Evolutionary conservation across 305 asterid genomes (phyloP).

Genomic region (Fraxinus angustifolia): DNA sequence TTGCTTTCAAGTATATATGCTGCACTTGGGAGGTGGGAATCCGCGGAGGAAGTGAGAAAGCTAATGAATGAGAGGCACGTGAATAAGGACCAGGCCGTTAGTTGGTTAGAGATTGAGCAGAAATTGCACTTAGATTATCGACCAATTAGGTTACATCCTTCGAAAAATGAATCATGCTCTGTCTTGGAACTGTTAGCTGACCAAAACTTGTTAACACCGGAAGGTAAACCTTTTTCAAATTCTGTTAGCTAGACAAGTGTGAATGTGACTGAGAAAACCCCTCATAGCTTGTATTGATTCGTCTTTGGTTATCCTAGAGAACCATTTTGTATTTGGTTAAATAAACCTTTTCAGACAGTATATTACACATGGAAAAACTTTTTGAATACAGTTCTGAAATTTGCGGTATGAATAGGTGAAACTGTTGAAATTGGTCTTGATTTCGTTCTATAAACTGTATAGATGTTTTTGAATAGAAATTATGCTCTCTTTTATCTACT

Average conservation of each 20-base stretch:
- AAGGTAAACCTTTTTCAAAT: slow-evolving; percentile 22
- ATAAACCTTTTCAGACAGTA: not conserved
- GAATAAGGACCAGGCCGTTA: slow-evolving; percentile 35
- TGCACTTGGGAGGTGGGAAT: slow-evolving; percentile 43
- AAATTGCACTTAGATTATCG: slow-evolving; percentile 30
- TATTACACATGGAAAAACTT: not conserved
- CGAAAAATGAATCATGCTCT: slow-evolving; percentile 24
- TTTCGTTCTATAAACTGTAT: not conserved
- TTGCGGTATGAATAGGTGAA: not conserved
- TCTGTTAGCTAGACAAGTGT: slow-evolving; percentile 7
- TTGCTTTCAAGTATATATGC: slow-evolving; percentile 37
- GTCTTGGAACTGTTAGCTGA: slow-evolving; percentile 40
- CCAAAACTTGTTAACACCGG: slow-evolving; percentile 21
- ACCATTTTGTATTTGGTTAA: not conserved
- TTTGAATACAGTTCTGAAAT: not conserved
- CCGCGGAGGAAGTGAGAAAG: slow-evolving; percentile 45
- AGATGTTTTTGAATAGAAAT: not conserved
- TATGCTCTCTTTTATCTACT: not conserved
- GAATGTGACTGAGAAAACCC: slow-evolving; percentile 5
- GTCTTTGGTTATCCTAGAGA: not conserved
- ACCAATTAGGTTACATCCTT: slow-evolving; percentile 18
- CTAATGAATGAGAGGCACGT: slow-evolving; percentile 34
- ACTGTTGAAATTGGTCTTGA: not conserved
- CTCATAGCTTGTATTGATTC: slow-evolving; percentile 1
- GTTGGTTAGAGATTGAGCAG: slow-evolving; percentile 61